Evolutionary conservation across 176 grass and related monocot species (phyloP), one percentile per base, ranked within the genome.

Genomic region (Oryza glaberrima): DNA sequence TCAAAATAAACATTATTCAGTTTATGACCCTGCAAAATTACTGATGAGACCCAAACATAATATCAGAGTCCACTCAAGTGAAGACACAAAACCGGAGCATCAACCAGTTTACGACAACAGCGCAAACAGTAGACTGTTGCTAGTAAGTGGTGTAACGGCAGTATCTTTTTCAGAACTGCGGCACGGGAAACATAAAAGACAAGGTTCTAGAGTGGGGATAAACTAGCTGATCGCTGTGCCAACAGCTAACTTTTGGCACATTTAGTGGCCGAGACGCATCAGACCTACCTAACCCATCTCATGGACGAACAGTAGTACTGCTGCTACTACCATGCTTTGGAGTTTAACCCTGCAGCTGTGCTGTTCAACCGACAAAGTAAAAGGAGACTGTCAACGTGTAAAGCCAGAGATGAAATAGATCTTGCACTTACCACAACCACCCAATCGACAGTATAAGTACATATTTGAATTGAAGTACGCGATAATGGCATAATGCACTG

Each of bases 351-450:
- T n/a, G 54, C 5, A 19, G 5, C 20, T 54, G 4, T 54, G 16
- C 17, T 56, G 52, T 45, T 13, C 6, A 45, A 46, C n/a, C 41
- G 41, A 25, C 54, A 25, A n/a, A 45, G 41, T 11, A 72, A 28
- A 26, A 34, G 66, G 61, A 60, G 14, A 28, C 28, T n/a, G 26
- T 4, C 35, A 43, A 77, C 65, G 73, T 84, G 82, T n/a, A 66
- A 17, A 20, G 11, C 73, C 64, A 3, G 0, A 28, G 70, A 65
- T 9, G 67, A 58, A n/a, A 58, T 58, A 58, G 19, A 58, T n/a
- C 54, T 58, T n/a, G 54, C 17, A 58, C 54, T 58, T n/a, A 58
- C 54, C 54, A 58, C 54, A 20, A n/a, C 17, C 54, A 58, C 54
- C 54, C 54, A 58, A 58, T 1, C 6, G 19, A 58, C 19, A 20